phyloP scores from a whole-genome alignment of 768 basidiomycete genomes.

The Trametes punicea region DNA sequence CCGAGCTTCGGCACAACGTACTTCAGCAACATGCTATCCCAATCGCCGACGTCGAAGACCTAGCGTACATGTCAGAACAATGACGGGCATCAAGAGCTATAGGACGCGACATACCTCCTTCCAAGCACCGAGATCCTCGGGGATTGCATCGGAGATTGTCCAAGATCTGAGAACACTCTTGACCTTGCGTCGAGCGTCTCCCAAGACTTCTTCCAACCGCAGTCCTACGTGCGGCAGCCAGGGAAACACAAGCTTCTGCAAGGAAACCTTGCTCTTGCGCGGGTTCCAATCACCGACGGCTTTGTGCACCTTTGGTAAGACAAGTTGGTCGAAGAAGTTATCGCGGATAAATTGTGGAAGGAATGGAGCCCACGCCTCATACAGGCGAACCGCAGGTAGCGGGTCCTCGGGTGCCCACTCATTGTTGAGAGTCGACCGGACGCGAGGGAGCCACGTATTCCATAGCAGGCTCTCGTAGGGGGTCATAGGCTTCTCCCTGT shows the following conservation, averaged over 20 bases:
- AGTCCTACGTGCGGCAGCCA: slow-evolving; percentile 91
- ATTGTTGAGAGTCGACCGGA: slow-evolving; percentile 93
- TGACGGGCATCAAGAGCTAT: not conserved
- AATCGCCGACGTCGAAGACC: slow-evolving; percentile 78
- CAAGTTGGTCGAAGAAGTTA: slow-evolving; percentile 93
- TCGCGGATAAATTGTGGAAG: slow-evolving; percentile 90
- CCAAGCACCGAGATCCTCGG: slow-evolving; percentile 78
- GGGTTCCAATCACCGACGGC: slow-evolving; percentile 83
- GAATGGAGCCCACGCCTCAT: slow-evolving; percentile 85
- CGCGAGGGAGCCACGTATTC: slow-evolving; percentile 93
- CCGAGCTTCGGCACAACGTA: slow-evolving; percentile 92
- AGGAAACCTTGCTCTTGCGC: slow-evolving; percentile 50
- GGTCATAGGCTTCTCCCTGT: slow-evolving; percentile 74
- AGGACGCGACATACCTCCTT: slow-evolving; percentile 57
- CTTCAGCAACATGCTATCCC: slow-evolving; percentile 90
- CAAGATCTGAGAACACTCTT: slow-evolving; percentile 76
- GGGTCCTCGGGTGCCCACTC: slow-evolving; percentile 82
- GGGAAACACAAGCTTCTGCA: slow-evolving; percentile 87
- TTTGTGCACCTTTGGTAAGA: slow-evolving; percentile 88
- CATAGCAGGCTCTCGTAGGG: slow-evolving; percentile 93
- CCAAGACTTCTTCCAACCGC: slow-evolving; percentile 79
- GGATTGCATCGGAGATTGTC: slow-evolving; percentile 67
- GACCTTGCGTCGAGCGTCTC: slow-evolving; percentile 83
- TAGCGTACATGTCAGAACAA: slow-evolving; percentile 26
- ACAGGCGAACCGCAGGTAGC: slow-evolving; percentile 72